Evolutionary conservation across 192 early-diverging fungal species (phyloP), one percentile per base, ranked within the genome.

Genomic region (Umbelopsis ramanniana): DNA sequence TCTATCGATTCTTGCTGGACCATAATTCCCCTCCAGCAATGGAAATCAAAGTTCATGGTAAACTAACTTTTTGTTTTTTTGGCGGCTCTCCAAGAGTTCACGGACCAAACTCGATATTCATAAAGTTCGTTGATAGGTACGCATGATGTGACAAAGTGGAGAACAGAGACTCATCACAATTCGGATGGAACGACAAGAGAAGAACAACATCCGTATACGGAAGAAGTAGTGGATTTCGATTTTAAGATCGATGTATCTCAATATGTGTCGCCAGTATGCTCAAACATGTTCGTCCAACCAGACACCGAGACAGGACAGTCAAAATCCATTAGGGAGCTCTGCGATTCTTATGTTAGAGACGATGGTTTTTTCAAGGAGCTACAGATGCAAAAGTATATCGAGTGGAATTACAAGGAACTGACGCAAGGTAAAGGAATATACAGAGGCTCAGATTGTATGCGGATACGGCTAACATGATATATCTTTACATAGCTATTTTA

Each of bases 351-450:
- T 60, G 67, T 81, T 22, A 69, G 53, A 10, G 67, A 67, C 24
- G 29, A 54, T 4, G 72, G 55, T 21, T n/a, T 52, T 0, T 67
- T 81, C 9, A 85, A 85, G 68, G 82, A 85, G 57, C 60, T 85
- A 15, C 74, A 73, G 37, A 22, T 84, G 24, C 66, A 68, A 60
- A 85, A 85, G 52, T 72, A 74, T 21, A 68, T 85, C 15, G n/a
- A 76, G 11, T 85, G 84, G 84, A 74, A 84, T 66, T 85, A 70
- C 46, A 47, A 46, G 38, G 67, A 75, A 29, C 46, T 85, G 8
- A 75, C 75, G 14, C 45, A 35, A 74, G 79, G 75, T 81, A 29
- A 38, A 17, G 2, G 0, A 50, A 1, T 6, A 50, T n/a, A 19
- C 15, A 50, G 7, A 21, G 48, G 48, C 19, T 48, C 2, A 14